phyloP scores from a whole-genome alignment of 1,284 basidiomycete species.

The Heterobasidion irregulare region DNA sequence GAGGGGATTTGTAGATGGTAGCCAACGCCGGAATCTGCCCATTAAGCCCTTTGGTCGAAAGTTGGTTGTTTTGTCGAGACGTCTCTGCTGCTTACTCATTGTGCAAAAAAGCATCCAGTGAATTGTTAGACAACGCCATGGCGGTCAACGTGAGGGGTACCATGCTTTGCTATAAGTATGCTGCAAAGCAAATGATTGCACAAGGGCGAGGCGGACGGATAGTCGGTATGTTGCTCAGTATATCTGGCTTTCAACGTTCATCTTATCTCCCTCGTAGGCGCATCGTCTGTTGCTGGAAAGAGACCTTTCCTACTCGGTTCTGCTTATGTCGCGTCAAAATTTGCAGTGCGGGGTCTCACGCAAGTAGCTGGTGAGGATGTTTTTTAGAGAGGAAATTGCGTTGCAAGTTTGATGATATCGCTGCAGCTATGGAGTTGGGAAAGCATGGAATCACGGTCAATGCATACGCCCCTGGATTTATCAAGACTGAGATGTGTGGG shows the following conservation, averaged over 20 bases:
- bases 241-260: too few species aligned
- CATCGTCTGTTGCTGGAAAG: slow-evolving; percentile 2
- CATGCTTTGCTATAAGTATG: slow-evolving; percentile 5
- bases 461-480: slow-evolving; percentile 15
- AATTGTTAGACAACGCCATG: not conserved
- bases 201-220: slow-evolving; percentile 4
- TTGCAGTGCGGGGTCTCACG: slow-evolving; percentile 5
- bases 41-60: slow-evolving; percentile 11
- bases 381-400: not conserved
- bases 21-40: slow-evolving; percentile 21
- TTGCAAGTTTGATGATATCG: not conserved
- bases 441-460: slow-evolving; percentile 19
- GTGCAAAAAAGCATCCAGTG: not conserved
- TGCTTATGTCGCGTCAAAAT: slow-evolving; percentile 2
- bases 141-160: not conserved
- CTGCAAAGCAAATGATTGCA: slow-evolving; percentile 5
- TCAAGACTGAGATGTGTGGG: not conserved
- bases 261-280: not conserved
- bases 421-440: slow-evolving; percentile 14
- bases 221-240: not conserved
- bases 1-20: slow-evolving; percentile 16
- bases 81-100: not conserved
- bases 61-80: slow-evolving; percentile 6
- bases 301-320: not conserved
- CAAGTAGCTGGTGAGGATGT: slow-evolving; percentile 1